Conservation (phyloP, 148 eudicot genomes). For the Rhododendron ovatum region DNA sequence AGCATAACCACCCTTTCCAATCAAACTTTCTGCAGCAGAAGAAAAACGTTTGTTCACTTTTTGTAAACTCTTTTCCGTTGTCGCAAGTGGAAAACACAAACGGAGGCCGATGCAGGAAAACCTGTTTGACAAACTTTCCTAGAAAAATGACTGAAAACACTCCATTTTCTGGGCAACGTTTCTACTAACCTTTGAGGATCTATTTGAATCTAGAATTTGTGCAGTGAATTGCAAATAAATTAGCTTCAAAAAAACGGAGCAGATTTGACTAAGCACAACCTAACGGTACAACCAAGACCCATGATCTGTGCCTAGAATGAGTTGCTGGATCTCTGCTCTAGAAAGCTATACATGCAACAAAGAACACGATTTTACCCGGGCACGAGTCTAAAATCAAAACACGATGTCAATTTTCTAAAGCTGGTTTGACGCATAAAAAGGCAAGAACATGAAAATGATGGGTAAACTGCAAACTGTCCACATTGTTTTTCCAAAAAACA, state of each 20-base stretch:
- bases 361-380: neutral
- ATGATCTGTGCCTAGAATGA: neutral
- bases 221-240: neutral
- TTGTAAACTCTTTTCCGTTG: neutral
- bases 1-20: constrained; percentile 94
- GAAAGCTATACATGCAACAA: neutral
- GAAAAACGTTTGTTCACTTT: neutral
- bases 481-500: neutral
- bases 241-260: neutral
- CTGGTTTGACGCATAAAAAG: neutral
- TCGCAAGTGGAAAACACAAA: neutral
- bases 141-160: neutral
- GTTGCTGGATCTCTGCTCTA: neutral
- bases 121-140: neutral
- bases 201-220: neutral
- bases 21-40: constrained; percentile 46
- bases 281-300: neutral
- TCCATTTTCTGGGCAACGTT: neutral
- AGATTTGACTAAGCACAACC: neutral
- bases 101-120: neutral
- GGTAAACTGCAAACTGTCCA: neutral
- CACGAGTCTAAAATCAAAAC: neutral
- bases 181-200: neutral
- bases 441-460: neutral
- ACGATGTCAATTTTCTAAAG: neutral